Evolutionary conservation across 2,329 filamentous ascomycete genomes (phyloP), one percentile per base, ranked within the genome.

Genomic region (Aspergillus uvarum): DNA sequence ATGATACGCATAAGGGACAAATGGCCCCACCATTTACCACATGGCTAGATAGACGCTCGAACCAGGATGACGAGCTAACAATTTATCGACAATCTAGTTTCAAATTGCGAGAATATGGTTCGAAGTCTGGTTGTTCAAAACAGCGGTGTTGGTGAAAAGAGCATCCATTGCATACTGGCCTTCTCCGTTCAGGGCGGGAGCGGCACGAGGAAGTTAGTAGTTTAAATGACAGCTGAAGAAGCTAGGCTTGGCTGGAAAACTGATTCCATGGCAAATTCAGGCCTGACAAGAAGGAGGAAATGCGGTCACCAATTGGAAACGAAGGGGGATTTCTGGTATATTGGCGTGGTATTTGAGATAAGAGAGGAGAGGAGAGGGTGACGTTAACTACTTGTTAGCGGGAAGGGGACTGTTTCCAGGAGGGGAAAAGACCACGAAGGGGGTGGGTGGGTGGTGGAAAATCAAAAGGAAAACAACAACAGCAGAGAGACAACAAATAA

Each of bases 1-100:
- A 31, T 53, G 50, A 58, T 54, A 60, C 47, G 38, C 35, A 35
- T 42, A 44, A 59, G 44, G 56, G 55, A 57, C 47, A 52, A 42
- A 56, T 38, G 24, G 61, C 60, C 65, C 65, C 65, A 67, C 65
- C 57, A 48, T 57, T 53, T 57, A 56, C 65, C 65, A 67, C 61
- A 67, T 67, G 65, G 65, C 59, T 58, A 50, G 42, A 58, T 51
- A 57, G 59, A 54, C 48, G 50, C 8, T 38, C 51, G 56, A 35
- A 55, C 38, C 16, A 8, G 16, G 38, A 44, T 44, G 16, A n/a
- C 16, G 38, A 44, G 14, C 38, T 44, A 44, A 6, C 38, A 19
- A 16, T 16, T 19, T 7, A 3, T 16, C 16, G 6, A 12, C 14
- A n/a, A 44, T n/a, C 14, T n/a, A 19, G 6, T 16, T 16, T 35